phyloP scores from a whole-genome alignment of 2,329 filamentous ascomycete genomes.

The Botryotinia convoluta region DNA sequence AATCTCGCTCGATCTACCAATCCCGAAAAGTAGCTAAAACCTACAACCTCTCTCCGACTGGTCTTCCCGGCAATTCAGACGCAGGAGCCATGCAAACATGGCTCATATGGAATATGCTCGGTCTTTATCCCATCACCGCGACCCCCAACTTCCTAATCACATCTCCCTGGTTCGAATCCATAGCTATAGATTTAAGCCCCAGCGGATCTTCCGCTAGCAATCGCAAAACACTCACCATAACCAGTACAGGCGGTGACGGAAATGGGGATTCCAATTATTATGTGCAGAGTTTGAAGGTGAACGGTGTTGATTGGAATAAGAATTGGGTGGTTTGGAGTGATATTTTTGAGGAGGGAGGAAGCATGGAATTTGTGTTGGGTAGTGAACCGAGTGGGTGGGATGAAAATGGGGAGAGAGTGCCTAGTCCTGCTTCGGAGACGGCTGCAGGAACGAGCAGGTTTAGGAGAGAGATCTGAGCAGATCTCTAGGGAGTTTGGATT shows the following conservation, averaged over 20 bases:
- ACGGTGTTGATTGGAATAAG: slow-evolving; percentile 59
- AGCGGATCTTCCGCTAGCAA: background rate
- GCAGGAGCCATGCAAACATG: slow-evolving; percentile 71
- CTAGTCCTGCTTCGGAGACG: slow-evolving; percentile 53
- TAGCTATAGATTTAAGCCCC: slow-evolving; percentile 46
- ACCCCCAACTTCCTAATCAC: slow-evolving; percentile 66
- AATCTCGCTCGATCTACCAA: slow-evolving; percentile 24
- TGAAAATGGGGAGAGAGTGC: slow-evolving; percentile 48
- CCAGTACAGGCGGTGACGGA: slow-evolving; percentile 45
- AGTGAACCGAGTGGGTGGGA: slow-evolving; percentile 48
- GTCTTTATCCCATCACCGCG: slow-evolving; percentile 64
- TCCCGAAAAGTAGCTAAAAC: slow-evolving; percentile 17
- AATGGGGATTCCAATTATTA: slow-evolving; percentile 48
- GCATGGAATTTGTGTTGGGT: slow-evolving; percentile 62
- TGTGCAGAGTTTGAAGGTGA: slow-evolving; percentile 64
- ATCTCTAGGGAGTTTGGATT: background rate
- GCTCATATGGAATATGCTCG: slow-evolving; percentile 57
- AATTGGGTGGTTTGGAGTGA: slow-evolving; percentile 65
- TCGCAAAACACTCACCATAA: slow-evolving; percentile 54
- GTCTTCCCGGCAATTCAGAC: slow-evolving; percentile 52
- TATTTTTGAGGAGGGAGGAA: slow-evolving; percentile 61
- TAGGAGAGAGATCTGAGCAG: background rate
- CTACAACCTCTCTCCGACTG: slow-evolving; percentile 24
- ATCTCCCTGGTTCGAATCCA: slow-evolving; percentile 59
- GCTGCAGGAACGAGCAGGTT: background rate